Base-by-base conservation (phyloP, 768 basidiomycete species). In the Podaxis rugospora region DNA sequence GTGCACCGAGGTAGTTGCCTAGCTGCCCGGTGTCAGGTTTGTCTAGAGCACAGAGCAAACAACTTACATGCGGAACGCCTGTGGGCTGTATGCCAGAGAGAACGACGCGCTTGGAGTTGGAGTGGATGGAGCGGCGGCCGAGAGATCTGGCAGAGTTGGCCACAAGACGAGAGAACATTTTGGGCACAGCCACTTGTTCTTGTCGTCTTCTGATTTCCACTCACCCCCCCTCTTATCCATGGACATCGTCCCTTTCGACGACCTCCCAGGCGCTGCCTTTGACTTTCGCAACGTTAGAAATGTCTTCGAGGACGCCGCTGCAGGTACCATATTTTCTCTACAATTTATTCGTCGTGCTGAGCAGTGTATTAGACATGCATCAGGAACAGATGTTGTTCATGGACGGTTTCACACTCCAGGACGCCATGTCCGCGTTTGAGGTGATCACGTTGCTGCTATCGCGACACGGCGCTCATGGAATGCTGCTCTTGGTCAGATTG, bases 21-120 rank as follows among this genome's bases (percentile, higher is more conserved):
- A 97, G 79, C 95, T 98, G 64, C 23, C 57, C 13, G 51, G 51
- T 63, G 50, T 62, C 64, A 64, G 49, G 55, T 36, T 53, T 60
- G 35, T 52, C 9, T 39, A 18, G 36, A 46, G 14, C 7, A 47
- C 44, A 27, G 18, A 23, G 2, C 32, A 9, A 9, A 7, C 7
- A 32, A 70, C 83, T 66, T 72, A 95, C 94, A 75, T 96, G 94
- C 51, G 93, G 92, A 2, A 90, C 84, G 0, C 94, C 92, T 1
- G 95, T 95, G 0, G 95, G 95, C 69, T 96, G 95, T 32, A 98
- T 96, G 3, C 94, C 95, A 11, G 92, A 93, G 71, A 98, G 90
- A 39, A 95, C 76, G 51, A 87, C 78, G 13, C 83, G 76, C 47
- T 59, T 50, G 54, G 28, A 51, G 50, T 51, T 32, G 32, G 32